Base-by-base conservation (phyloP, 2,329 filamentous ascomycete genomes). In the Penicillium hordei region DNA sequence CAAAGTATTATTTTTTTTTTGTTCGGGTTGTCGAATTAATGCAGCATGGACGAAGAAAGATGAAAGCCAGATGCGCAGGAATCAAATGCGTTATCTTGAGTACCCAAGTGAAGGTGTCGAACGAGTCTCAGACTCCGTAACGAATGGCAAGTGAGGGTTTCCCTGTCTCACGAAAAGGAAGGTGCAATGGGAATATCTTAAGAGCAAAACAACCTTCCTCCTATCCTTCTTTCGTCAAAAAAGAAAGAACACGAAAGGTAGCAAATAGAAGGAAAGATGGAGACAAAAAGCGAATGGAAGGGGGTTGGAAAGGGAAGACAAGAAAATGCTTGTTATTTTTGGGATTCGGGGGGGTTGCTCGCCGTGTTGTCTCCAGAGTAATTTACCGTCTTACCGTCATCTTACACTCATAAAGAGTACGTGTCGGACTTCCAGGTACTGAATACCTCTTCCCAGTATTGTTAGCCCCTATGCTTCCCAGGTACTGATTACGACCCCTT, bases 191-290 rank as follows among this genome's bases (percentile, higher is more conserved):
- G 46, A 57, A 50, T 42, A 40, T 55, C 51, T 31, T 27, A 57
- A 46, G 40, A 59, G 46, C 45, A 42, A 58, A 57, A 51, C 55
- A 57, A 55, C 55, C 58, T 54, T 38, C 48, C 53, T 53, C 29
- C 45, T 44, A 53, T 60, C 57, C 54, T 63, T 57, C 61, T 62
- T 52, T 44, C 25, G 38, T 52, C 52, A 55, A 55, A 61, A 60
- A 57, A 63, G 63, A 61, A 68, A 67, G 61, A 63, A 60, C 63
- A 66, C 62, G 61, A 57, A 67, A 67, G 65, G 57, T 62, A 60
- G 71, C 76, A 56, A 62, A 68, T 65, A 62, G 62, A 67, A 64
- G 60, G 62, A 64, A 60, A 60, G 61, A 64, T 65, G 59, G 62
- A 63, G 60, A 63, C 59, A 60, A 58, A 59, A 64, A 66, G 64